phyloP scores from a whole-genome alignment of 148 eudicot genomes.

The Arbutus unedo region DNA sequence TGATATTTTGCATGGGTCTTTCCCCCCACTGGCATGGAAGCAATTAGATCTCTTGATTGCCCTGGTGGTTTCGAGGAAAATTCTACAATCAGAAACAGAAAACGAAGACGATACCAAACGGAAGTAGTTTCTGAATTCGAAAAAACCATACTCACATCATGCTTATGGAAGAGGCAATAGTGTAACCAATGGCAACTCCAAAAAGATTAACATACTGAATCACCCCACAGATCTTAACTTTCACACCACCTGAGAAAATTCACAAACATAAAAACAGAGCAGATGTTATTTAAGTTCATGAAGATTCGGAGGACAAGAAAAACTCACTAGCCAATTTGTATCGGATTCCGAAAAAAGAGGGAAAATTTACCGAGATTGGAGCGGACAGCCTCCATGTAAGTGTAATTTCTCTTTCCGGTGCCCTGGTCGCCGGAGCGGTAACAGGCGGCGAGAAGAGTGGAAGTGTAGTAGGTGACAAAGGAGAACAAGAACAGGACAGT shows the following conservation, averaged over 20 bases:
- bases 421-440: slow-evolving; percentile 36
- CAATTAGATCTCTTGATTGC: slow-evolving; percentile 40
- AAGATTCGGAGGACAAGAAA: no score
- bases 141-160: slow-evolving; percentile 34
- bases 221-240: slow-evolving; percentile 39
- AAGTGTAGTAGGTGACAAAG: slow-evolving; percentile 42
- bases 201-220: slow-evolving; percentile 45
- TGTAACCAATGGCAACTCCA: slow-evolving; percentile 56
- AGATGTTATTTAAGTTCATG: background rate
- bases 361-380: slow-evolving; percentile 30
- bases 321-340: background rate
- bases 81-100: background rate
- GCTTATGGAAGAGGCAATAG: slow-evolving; percentile 51
- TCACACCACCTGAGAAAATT: slow-evolving; percentile 30
- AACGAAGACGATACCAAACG: background rate
- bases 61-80: slow-evolving; percentile 12
- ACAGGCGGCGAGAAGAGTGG: slow-evolving; percentile 35
- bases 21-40: slow-evolving; percentile 27
- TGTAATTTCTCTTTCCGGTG: slow-evolving; percentile 40
- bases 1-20: slow-evolving; percentile 26
- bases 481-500: slow-evolving; percentile 36
- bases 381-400: slow-evolving; percentile 52
- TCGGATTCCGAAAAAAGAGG: background rate
- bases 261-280: background rate
- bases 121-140: background rate